phyloP scores from a whole-genome alignment of 768 basidiomycete species.

The Hericium erinaceus region DNA sequence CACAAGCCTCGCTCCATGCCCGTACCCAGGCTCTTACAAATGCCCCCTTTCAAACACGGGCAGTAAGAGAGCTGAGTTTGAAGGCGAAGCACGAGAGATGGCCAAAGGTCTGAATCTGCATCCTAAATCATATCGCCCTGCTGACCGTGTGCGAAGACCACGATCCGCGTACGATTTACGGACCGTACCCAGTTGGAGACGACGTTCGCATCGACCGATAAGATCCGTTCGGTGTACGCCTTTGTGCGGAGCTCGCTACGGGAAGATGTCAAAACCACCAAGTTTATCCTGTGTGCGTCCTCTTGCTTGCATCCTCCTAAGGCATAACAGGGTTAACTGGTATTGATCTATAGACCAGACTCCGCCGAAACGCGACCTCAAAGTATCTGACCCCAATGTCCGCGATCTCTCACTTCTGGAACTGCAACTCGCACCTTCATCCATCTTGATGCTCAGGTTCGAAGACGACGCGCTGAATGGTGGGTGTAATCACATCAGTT shows the following conservation, averaged over 20 bases:
- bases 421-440: constrained; percentile 72
- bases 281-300: constrained; percentile 75
- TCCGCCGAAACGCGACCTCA: constrained; percentile 77
- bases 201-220: constrained; percentile 65
- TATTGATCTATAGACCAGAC: constrained; percentile 44
- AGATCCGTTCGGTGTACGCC: constrained; percentile 76
- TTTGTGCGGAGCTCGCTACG: constrained; percentile 66
- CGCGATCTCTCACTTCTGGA: constrained; percentile 59
- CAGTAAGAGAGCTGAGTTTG: constrained; percentile 51
- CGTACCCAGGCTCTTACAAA: constrained; percentile 54
- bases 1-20: constrained; percentile 53
- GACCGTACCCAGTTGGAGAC: constrained; percentile 79
- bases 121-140: neutral
- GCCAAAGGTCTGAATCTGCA: constrained; percentile 48
- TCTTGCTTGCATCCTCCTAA: neutral
- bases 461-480: constrained; percentile 65
- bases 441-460: constrained; percentile 69
- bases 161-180: constrained; percentile 71
- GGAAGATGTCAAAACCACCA: constrained; percentile 68
- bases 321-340: neutral
- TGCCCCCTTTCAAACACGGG: constrained; percentile 62
- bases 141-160: constrained; percentile 41
- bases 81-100: constrained; percentile 56
- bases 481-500: constrained; percentile 21
- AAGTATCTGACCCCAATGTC: constrained; percentile 67